Conservation (phyloP, 2,329 filamentous ascomycete genomes). For the Phyllosticta ampelicida region DNA sequence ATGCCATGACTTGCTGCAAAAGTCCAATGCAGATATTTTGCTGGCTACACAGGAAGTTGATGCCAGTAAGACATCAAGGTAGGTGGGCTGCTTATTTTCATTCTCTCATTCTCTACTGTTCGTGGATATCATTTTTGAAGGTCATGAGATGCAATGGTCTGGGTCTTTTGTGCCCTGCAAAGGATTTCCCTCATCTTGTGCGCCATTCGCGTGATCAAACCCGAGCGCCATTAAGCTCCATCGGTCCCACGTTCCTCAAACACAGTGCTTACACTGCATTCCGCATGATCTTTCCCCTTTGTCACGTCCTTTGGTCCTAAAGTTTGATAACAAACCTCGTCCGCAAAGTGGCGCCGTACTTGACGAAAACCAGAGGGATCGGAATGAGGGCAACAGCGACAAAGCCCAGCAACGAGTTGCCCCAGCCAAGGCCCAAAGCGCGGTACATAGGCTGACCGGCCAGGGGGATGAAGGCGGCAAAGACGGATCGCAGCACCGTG, state of each 20-base stretch:
- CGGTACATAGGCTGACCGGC: slow-evolving; percentile 30
- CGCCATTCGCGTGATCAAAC: too few species aligned
- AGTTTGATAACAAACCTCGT: slow-evolving; percentile 20
- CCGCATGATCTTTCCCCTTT: background rate
- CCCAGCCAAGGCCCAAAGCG: slow-evolving; percentile 30
- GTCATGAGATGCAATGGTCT: too few species aligned
- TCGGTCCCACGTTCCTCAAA: background rate
- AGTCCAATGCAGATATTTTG: too few species aligned
- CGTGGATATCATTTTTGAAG: too few species aligned
- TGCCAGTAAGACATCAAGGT: too few species aligned
- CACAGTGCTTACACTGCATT: background rate
- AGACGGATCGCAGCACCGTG: slow-evolving; percentile 28
- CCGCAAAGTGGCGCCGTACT: slow-evolving; percentile 24
- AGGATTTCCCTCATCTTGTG: too few species aligned
- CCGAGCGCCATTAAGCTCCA: background rate
- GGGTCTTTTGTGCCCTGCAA: too few species aligned
- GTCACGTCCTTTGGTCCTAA: slow-evolving; percentile 4
- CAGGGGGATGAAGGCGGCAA: slow-evolving; percentile 30
- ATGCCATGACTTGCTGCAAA: too few species aligned
- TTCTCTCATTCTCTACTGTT: too few species aligned
- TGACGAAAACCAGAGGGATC: slow-evolving; percentile 27
- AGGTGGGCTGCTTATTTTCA: too few species aligned
- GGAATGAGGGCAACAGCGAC: slow-evolving; percentile 20
- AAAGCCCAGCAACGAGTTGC: slow-evolving; percentile 28
- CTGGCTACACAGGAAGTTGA: too few species aligned